A percentile compares a stretch with the other conserved stretches of the same genome.
Evolutionary conservation across 2,329 filamentous ascomycete genomes (phyloP).

Genomic region (Cryphonectria parasitica): DNA sequence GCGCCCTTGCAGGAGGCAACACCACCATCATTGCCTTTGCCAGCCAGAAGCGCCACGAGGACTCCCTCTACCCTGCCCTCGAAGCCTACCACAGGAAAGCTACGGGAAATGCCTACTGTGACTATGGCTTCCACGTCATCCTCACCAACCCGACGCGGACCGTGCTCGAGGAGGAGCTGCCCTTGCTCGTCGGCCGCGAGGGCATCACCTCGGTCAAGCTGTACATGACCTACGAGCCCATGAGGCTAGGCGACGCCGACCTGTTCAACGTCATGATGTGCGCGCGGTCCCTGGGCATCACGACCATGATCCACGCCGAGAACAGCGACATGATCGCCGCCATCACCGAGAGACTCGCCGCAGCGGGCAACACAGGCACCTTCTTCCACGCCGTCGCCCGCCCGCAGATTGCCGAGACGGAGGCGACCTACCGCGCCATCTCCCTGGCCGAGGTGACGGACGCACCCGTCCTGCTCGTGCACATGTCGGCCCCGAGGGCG

Average conservation of each 20-base stretch:
- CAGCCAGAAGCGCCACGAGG: conserved; percentile 50
- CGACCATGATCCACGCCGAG: conserved; percentile 54
- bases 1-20: conserved; percentile 60
- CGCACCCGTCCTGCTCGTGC: conserved; percentile 56
- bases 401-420: conserved; percentile 50
- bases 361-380: conserved; percentile 34
- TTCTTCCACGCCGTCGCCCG: conserved; percentile 50
- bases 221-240: conserved; percentile 50
- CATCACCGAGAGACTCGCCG: conserved; percentile 36
- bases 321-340: conserved; percentile 51
- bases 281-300: conserved; percentile 45
- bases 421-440: conserved; percentile 55
- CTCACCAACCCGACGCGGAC: conserved; percentile 48
- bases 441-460: conserved; percentile 52
- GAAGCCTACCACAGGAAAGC: conserved; percentile 25
- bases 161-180: conserved; percentile 49
- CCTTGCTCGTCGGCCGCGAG: conserved; percentile 37
- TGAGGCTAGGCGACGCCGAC: conserved; percentile 44
- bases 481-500: conserved; percentile 53
- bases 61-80: conserved; percentile 40
- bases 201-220: conserved; percentile 49
- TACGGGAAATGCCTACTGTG: conserved; percentile 46
- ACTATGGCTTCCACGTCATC: conserved; percentile 61
- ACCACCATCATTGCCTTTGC: conserved; percentile 63
- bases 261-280: conserved; percentile 48